Evolutionary conservation across 805 yeast genomes (phyloP).

Genomic region (Kurtzmaniella fragi): DNA sequence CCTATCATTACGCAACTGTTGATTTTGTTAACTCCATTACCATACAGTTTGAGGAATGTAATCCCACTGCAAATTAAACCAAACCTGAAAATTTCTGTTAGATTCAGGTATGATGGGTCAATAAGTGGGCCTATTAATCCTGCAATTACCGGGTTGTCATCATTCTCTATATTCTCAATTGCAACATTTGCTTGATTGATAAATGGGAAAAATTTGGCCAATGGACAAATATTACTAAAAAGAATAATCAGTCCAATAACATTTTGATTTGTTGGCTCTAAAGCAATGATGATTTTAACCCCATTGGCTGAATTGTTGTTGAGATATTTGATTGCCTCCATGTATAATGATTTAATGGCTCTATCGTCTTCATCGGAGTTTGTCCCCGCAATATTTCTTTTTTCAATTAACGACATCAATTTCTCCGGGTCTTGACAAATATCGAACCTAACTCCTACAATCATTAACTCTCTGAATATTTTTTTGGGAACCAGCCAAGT

Average conservation of each 20-base stretch:
- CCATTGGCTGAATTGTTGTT: slow-evolving; percentile 25
- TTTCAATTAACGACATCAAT: slow-evolving; percentile 35
- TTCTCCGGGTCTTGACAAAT: slow-evolving; percentile 42
- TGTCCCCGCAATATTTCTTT: slow-evolving; percentile 6
- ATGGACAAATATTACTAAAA: slow-evolving; percentile 40
- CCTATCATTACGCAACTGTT: slow-evolving; percentile 35
- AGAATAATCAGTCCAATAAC: slow-evolving; percentile 50
- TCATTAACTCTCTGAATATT: slow-evolving; percentile 49
- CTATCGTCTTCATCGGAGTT: slow-evolving; percentile 4
- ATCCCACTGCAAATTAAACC: slow-evolving; percentile 57
- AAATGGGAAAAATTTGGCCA: slow-evolving; percentile 49
- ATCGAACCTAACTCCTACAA: slow-evolving; percentile 54
- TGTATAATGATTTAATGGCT: slow-evolving; percentile 22
- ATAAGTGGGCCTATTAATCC: slow-evolving; percentile 50
- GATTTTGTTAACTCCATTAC: slow-evolving; percentile 20
- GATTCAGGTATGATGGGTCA: slow-evolving; percentile 47
- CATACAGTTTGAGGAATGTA: slow-evolving; percentile 37
- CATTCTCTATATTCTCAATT: background rate
- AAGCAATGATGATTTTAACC: slow-evolving; percentile 45
- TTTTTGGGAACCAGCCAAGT: slow-evolving; percentile 52
- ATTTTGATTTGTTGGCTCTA: slow-evolving; percentile 47
- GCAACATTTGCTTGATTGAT: slow-evolving; percentile 13
- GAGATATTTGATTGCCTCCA: slow-evolving; percentile 30
- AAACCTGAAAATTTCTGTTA: slow-evolving; percentile 48
- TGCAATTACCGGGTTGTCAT: slow-evolving; percentile 28